These are phyloP conservation scores for Russula lepida DNA, from an alignment of 768 basidiomycete genomes.

Conservation along the genomic window DNA sequence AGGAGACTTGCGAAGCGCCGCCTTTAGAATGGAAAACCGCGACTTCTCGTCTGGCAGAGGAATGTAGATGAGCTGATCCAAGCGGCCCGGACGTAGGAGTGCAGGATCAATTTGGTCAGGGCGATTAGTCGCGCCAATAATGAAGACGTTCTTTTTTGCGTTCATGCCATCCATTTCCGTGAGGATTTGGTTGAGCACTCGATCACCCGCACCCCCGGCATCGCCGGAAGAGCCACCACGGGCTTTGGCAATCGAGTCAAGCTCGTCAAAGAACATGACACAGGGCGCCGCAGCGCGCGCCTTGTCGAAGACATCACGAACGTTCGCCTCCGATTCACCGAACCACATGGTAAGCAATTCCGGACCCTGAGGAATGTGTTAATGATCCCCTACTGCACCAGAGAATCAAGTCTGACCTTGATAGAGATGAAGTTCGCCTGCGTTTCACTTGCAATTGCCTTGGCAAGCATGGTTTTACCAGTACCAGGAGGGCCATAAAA, in stretches of 20 bases:
- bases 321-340: constrained; percentile 99
- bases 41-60: constrained; percentile 93
- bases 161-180: constrained; percentile 99
- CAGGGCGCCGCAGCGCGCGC: constrained; percentile 98
- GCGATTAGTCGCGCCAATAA: constrained; percentile 94
- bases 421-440: constrained; percentile 99
- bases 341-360: constrained; percentile 99
- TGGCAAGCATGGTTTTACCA: constrained; percentile 97
- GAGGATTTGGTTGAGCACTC: constrained; percentile 93
- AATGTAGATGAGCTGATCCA: constrained; percentile 99
- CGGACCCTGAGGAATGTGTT: constrained; percentile 53
- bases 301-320: constrained; percentile 99
- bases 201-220: constrained; percentile 93
- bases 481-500: constrained; percentile 99
- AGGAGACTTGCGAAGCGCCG: constrained; percentile 87
- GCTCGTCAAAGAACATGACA: constrained; percentile 99
- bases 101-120: constrained; percentile 95
- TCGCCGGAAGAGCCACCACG: constrained; percentile 83
- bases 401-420: constrained; percentile 48
- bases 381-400: background rate
- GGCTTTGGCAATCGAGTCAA: constrained; percentile 97
- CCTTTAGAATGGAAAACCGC: constrained; percentile 85
- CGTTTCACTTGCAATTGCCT: constrained; percentile 99
- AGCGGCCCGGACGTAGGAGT: constrained; percentile 91
- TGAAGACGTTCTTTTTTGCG: constrained; percentile 98